Evolutionary conservation across 805 yeast genomes (phyloP).

Genomic region (Deakozyma indianensis): DNA sequence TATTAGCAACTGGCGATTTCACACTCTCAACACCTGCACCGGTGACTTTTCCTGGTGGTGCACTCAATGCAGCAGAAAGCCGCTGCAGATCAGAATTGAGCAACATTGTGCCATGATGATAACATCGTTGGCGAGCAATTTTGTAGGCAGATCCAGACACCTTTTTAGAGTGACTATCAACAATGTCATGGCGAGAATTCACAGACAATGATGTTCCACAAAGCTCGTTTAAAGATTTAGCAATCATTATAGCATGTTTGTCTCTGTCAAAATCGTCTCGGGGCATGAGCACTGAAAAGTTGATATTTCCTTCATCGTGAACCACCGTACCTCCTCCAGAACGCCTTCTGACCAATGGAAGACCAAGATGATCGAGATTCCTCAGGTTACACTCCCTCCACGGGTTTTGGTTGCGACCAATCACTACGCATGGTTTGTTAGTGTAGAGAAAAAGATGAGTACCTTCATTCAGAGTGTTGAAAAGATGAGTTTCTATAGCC

Average conservation of each 20-base stretch:
- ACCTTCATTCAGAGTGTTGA: constrained; percentile 23
- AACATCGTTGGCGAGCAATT: constrained; percentile 62
- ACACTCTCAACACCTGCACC: constrained; percentile 60
- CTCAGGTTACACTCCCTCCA: constrained; percentile 72
- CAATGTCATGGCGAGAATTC: constrained; percentile 72
- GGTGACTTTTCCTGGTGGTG: constrained; percentile 28
- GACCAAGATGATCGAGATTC: constrained; percentile 30
- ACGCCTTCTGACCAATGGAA: constrained; percentile 62
- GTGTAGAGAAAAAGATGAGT: constrained; percentile 52
- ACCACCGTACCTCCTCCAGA: constrained; percentile 98
- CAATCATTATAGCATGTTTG: constrained; percentile 35
- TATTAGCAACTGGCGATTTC: constrained; percentile 61
- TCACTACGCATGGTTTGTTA: constrained; percentile 75
- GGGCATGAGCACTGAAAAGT: constrained; percentile 67
- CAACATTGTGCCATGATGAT: constrained; percentile 95
- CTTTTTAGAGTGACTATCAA: constrained; percentile 34
- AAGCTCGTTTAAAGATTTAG: constrained; percentile 22
- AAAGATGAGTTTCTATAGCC: constrained; percentile 71
- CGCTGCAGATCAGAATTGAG: constrained; percentile 48
- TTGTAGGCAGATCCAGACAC: constrained; percentile 92
- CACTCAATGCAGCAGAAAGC: constrained; percentile 44
- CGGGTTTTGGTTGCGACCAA: constrained; percentile 94
- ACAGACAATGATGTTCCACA: constrained; percentile 25
- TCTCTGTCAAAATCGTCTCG: constrained; percentile 48
- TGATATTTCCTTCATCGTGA: constrained; percentile 81